phyloP scores from a whole-genome alignment of 2,329 filamentous ascomycete species.

The Fusarium xylarioides region DNA sequence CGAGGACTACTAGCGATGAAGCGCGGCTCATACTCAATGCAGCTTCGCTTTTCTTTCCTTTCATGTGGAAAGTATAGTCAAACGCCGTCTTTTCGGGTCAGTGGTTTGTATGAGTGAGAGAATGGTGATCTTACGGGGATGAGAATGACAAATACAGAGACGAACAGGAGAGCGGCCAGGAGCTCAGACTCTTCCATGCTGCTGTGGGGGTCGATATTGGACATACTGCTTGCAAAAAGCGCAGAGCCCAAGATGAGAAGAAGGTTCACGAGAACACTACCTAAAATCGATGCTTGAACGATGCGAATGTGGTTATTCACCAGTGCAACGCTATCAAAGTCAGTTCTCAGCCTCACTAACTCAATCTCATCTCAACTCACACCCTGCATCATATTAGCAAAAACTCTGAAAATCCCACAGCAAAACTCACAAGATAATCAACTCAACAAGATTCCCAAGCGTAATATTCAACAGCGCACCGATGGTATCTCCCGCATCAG shows the following conservation, averaged over 20 bases:
- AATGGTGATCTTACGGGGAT: slow-evolving; percentile 44
- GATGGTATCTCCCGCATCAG: slow-evolving; percentile 65
- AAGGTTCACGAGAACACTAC: slow-evolving; percentile 80
- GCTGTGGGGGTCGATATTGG: slow-evolving; percentile 69
- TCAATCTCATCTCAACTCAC: slow-evolving; percentile 39
- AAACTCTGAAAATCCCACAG: neutral
- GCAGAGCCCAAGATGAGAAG: slow-evolving; percentile 80
- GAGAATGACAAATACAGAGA: slow-evolving; percentile 52
- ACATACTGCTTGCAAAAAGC: slow-evolving; percentile 74
- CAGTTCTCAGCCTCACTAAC: slow-evolving; percentile 1
- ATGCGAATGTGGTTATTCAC: slow-evolving; percentile 73
- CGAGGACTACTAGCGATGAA: slow-evolving; percentile 77
- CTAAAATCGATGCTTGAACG: slow-evolving; percentile 79
- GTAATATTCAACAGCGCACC: slow-evolving; percentile 70
- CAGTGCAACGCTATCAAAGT: slow-evolving; percentile 57
- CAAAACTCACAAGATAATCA: slow-evolving; percentile 63
- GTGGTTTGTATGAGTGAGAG: accelerated
- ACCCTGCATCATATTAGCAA: slow-evolving; percentile 47
- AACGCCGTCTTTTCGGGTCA: slow-evolving; percentile 51
- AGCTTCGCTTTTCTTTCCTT: slow-evolving; percentile 63
- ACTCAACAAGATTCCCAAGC: slow-evolving; percentile 69
- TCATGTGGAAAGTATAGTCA: slow-evolving; percentile 62
- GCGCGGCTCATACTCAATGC: slow-evolving; percentile 80
- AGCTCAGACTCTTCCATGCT: slow-evolving; percentile 48
- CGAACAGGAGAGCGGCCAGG: slow-evolving; percentile 49